Evolutionary conservation across 176 grass and related monocot species (phyloP).

Genomic region (Aegilops speltoides): DNA sequence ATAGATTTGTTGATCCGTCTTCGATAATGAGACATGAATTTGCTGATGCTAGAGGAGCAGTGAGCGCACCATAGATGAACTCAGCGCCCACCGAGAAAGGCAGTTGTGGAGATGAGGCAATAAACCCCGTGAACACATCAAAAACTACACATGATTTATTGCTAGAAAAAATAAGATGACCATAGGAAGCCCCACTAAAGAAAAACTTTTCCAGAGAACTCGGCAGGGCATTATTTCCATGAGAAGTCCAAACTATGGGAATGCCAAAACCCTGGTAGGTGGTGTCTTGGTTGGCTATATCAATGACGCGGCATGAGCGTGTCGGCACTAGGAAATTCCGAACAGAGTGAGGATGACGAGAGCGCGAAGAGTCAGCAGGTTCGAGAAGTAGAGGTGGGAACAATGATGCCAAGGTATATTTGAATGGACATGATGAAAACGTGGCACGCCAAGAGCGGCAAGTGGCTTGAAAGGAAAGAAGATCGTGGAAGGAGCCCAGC

Average conservation of each 20-base stretch:
- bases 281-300: conserved; percentile 2
- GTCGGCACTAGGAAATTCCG: neutral
- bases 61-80: neutral
- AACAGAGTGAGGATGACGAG: neutral
- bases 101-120: neutral
- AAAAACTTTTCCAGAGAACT: neutral
- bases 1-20: neutral
- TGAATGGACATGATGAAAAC: conserved; percentile 6
- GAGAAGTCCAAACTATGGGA: neutral
- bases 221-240: neutral
- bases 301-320: conserved; percentile 1
- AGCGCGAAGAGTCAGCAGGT: neutral
- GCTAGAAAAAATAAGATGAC: conserved; percentile 35
- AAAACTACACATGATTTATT: neutral
- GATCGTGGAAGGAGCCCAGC: neutral
- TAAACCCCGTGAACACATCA: neutral
- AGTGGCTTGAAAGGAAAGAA: conserved; percentile 31
- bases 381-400: conserved; percentile 38
- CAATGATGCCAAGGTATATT: neutral
- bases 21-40: neutral
- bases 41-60: neutral
- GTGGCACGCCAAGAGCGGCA: conserved; percentile 39
- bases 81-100: neutral
- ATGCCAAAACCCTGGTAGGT: neutral
- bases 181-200: conserved; percentile 39